Conservation (phyloP, 2,329 filamentous ascomycete species). For the Septoria linicola region DNA sequence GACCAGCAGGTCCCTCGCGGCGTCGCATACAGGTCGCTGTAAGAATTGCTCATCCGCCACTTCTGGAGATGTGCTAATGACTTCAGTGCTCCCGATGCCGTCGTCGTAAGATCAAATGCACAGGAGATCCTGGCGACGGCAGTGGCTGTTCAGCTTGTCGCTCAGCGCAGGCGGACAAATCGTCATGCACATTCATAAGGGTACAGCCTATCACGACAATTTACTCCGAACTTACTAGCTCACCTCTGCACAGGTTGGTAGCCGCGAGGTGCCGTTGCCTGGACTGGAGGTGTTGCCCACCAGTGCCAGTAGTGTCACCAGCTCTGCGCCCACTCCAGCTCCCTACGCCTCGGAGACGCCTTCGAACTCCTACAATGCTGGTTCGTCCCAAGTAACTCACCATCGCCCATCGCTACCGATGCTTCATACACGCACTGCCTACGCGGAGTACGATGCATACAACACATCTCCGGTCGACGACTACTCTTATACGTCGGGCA, state of each 20-base stretch:
- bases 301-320: constrained; percentile 15
- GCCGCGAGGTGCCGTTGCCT: constrained; percentile 19
- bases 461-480: constrained; percentile 32
- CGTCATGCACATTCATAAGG: constrained; percentile 73
- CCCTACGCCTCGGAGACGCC: constrained; percentile 21
- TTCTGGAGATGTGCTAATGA: not conserved
- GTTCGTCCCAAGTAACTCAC: constrained; percentile 14
- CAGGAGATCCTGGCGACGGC: constrained; percentile 76
- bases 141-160: constrained; percentile 80
- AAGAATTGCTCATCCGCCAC: constrained; percentile 21
- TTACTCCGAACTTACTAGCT: not conserved
- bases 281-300: constrained; percentile 21
- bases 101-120: constrained; percentile 93
- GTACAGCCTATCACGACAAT: constrained; percentile 38
- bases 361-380: constrained; percentile 17
- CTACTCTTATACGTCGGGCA: constrained; percentile 32
- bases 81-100: constrained; percentile 80
- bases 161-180: constrained; percentile 63
- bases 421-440: constrained; percentile 28
- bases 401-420: constrained; percentile 32
- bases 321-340: constrained; percentile 12
- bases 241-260: constrained; percentile 22
- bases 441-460: constrained; percentile 34
- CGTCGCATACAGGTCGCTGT: constrained; percentile 57
- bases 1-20: constrained; percentile 40